Evolutionary conservation across 306 rosid genomes (phyloP).

Genomic region (Mimosa bimucronata): DNA sequence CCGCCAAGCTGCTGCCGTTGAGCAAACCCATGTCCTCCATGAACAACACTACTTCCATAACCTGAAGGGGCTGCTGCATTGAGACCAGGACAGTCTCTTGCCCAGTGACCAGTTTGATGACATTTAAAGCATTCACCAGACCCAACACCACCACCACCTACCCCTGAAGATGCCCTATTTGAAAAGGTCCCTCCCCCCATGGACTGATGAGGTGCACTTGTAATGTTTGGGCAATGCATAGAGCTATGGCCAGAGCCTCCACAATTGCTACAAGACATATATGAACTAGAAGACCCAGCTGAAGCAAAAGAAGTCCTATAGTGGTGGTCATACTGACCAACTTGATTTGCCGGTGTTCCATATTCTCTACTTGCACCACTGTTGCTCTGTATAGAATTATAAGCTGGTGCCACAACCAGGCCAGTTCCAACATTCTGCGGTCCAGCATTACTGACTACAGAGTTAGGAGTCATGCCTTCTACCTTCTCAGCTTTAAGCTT

Average conservation of each 20-base stretch:
- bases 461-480: constrained; percentile 43
- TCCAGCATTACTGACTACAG: constrained; percentile 41
- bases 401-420: constrained; percentile 42
- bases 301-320: constrained; percentile 44
- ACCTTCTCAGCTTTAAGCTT: constrained; percentile 52
- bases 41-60: constrained; percentile 55
- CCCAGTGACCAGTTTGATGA: constrained; percentile 82
- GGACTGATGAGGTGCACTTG: constrained; percentile 48
- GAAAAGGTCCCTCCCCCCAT: constrained; percentile 58
- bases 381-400: constrained; percentile 37
- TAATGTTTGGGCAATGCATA: constrained; percentile 58
- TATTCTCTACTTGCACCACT: constrained; percentile 52
- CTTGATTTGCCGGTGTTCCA: constrained; percentile 53
- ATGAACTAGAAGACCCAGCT: constrained; percentile 42
- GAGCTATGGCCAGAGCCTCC: constrained; percentile 78
- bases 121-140: constrained; percentile 82
- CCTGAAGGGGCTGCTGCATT: constrained; percentile 47
- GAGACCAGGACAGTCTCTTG: constrained; percentile 74
- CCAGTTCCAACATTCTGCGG: constrained; percentile 43
- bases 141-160: constrained; percentile 19
- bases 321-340: constrained; percentile 60
- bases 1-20: constrained; percentile 51
- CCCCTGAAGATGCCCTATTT: constrained; percentile 52
- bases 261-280: constrained; percentile 63
- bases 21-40: constrained; percentile 60